Evolutionary conservation across 2,329 filamentous ascomycete species (phyloP), one percentile per base, ranked within the genome.

Genomic region (Aspergillus amoenus): DNA sequence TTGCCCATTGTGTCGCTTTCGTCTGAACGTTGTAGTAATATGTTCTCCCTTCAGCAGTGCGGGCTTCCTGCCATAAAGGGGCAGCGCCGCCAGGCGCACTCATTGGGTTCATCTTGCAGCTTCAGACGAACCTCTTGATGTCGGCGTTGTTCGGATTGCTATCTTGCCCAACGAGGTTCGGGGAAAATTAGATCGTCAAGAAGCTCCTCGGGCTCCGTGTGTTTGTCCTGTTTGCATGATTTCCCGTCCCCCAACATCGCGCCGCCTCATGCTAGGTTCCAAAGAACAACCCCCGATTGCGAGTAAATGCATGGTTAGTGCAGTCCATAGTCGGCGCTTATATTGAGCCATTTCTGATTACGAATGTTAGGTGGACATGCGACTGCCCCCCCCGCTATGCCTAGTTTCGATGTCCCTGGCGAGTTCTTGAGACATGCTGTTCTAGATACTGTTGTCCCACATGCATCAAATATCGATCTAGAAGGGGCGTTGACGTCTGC

Each of bases 21-120:
- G 92, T 96, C 60, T 85, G 78, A 12, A 86, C 78, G 73, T 99
- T 96, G 81, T 93, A 96, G 74, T 95, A 99, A 75, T 99, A 99
- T 46, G 86, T 82, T 65, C 90, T 86, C 63, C 93, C 93, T 69
- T 96, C 92, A 3, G 87, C 79, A 64, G 88, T 90, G 66, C 87
- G 88, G 65, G 90, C 88, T 74, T 94, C 90, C 74, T 90, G 87
- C 93, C 93, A 97, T 43, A 84, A 72, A 55, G 80, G 75, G 52
- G 82, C 79, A 61, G 81, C 64, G n/a, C 64, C 71, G 49, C 72
- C 78, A 70, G 82, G 78, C 66, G 82, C 84, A 72, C 84, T 88
- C 85, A 89, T 89, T 59, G 72, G 59, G 65, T 73, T 72, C 68
- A 72, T 75, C 32, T 51, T 61, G 43, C 9, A 22, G 45, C 43